A percentile compares a stretch with the other conserved stretches of the same genome.
Conservation (phyloP, 139 green algal species). For the Chlamydomonas incerta region DNA sequence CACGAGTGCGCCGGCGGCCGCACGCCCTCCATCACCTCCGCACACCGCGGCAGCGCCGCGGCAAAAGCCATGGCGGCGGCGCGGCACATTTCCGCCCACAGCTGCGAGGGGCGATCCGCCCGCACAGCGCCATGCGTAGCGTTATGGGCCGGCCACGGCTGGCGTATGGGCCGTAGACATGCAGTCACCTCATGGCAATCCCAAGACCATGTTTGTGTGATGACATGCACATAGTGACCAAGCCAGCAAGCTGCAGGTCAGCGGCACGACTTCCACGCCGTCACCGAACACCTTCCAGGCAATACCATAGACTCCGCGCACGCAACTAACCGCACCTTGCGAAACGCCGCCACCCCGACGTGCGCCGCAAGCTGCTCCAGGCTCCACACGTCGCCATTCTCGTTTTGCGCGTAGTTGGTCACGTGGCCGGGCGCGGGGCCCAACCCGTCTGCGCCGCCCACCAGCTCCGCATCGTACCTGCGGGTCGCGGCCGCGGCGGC, state of each 20-base stretch:
- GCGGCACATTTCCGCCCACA: constrained; percentile 26
- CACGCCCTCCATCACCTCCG: constrained; percentile 12
- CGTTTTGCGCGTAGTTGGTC: constrained; percentile 74
- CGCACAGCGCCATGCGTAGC: too few species aligned
- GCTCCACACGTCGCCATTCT: constrained; percentile 62
- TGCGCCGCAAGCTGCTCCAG: constrained; percentile 39
- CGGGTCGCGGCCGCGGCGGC: too few species aligned
- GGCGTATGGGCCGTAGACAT: too few species aligned
- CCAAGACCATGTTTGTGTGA: too few species aligned
- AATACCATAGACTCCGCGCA: too few species aligned
- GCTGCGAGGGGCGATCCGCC: constrained; percentile 1
- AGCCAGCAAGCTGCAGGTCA: too few species aligned
- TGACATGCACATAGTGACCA: too few species aligned
- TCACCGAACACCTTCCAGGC: too few species aligned
- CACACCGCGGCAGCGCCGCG: constrained; percentile 10
- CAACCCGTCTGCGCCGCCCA: neutral
- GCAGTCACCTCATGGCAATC: too few species aligned
- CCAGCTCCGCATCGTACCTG: constrained; percentile 47
- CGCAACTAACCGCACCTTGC: neutral
- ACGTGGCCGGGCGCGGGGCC: constrained; percentile 58
- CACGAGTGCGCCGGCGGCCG: constrained; percentile 20
- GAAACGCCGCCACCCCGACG: constrained; percentile 15
- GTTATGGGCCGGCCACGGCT: too few species aligned
- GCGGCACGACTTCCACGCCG: too few species aligned
- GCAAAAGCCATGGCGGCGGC: constrained; percentile 18